Evolutionary conservation across 345 rosid species (phyloP), one percentile per base, ranked within the genome.

Genomic region (Toxicodendron radicans): DNA sequence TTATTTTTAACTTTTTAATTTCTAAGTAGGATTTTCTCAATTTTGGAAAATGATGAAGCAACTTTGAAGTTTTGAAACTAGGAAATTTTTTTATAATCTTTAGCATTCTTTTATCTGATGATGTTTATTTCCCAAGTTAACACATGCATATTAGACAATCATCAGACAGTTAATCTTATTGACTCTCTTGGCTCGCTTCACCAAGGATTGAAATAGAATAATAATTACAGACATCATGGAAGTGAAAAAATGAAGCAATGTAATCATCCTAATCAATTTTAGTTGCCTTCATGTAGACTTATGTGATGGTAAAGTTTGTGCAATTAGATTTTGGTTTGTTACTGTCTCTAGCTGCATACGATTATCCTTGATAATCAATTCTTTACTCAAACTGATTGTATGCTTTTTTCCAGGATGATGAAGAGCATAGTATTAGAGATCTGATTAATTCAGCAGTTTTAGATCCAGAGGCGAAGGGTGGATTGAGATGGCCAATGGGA

Each of bases 381-480:
- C 62, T 43, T 60, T 21, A 27, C 21, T 16, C 45, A 7, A 49
- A 35, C 43, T 66, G 13, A 73, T 66, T 16, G 30, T 14, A 12
- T 74, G 21, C 32, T 24, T 49, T 35, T 13, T 64, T 83, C 21
- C 83, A 93, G 97, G 92, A 90, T 33, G 85, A 86, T 17, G 94
- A 89, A 82, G 76, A 70, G 64, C 64, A 81, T 41, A 72, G 80
- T 79, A 83, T 93, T 7, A 77, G 64, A 35, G 78, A 67, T 27
- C 70, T 91, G 76, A 64, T 93, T 43, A 72, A 72, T 71, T 81
- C 81, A 53, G 91, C 90, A 17, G 77, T 85, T 68, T 16, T 87
- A 74, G 94, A 90, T 81, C 80, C 88, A 13, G 81, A 78, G 57
- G 86, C 76, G 77, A 90, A 87, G 77, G 95, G 97, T 21, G 92